Conservation (phyloP, 352 stramenopile species). For the Achlya hypogyna region DNA sequence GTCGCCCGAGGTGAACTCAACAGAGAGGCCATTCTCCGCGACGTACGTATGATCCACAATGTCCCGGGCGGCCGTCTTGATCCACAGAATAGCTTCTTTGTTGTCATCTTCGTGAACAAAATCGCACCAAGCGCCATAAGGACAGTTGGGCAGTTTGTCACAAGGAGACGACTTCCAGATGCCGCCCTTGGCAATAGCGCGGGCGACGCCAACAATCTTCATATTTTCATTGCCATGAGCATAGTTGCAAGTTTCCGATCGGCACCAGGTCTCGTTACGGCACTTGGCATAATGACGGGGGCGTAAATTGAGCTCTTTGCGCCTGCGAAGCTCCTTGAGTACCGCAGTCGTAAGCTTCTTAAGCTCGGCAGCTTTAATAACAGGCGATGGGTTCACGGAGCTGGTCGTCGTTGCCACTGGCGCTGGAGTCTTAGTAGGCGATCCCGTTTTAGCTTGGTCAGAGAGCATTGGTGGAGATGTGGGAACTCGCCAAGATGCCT, state of each 20-base stretch:
- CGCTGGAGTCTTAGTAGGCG: no score
- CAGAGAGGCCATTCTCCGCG: background rate
- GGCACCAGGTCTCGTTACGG: background rate
- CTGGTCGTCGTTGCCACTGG: no score
- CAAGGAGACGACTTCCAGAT: background rate
- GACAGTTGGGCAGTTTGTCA: background rate
- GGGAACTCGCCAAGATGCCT: no score
- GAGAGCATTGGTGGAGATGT: no score
- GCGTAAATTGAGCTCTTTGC: background rate
- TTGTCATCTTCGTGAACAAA: background rate
- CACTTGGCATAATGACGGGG: background rate
- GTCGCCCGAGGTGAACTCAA: background rate
- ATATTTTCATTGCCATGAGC: background rate
- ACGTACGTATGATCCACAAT: background rate
- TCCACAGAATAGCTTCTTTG: background rate
- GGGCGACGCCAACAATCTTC: background rate
- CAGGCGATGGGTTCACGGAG: no score
- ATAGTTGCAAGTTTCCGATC: background rate
- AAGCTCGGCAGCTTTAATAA: background rate
- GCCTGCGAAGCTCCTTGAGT: background rate
- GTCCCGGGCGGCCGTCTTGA: background rate
- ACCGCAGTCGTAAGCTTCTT: background rate
- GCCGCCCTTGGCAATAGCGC: background rate
- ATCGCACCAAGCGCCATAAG: background rate
- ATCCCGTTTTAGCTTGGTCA: no score